Percentiles rank a stretch among this genome's conserved stretches.
phyloP scores from a whole-genome alignment of 2,329 filamentous ascomycete genomes.

The Pezicula radicicola region DNA sequence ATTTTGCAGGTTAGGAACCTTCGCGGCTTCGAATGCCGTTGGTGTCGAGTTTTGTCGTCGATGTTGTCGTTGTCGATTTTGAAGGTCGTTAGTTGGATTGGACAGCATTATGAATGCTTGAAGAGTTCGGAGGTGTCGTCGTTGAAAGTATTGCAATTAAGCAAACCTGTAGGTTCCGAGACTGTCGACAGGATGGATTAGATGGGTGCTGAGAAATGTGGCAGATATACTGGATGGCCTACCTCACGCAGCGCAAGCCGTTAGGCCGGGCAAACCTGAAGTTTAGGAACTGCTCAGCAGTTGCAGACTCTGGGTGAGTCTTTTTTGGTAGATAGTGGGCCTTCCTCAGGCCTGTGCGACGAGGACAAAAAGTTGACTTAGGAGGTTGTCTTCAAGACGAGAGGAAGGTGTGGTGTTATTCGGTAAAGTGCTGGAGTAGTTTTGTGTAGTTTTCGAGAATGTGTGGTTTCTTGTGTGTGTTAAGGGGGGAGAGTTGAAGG shows the following conservation, averaged over 20 bases:
- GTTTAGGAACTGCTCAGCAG: slow-evolving; percentile 45
- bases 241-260: slow-evolving; percentile 87
- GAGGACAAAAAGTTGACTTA: slow-evolving; percentile 4
- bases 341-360: slow-evolving; percentile 22
- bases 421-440: slow-evolving; percentile 1
- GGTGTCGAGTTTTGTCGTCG: slow-evolving; percentile 87
- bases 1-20: slow-evolving; percentile 63
- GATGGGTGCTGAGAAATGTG: slow-evolving; percentile 1
- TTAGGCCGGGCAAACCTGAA: slow-evolving; percentile 65
- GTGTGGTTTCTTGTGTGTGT: not conserved
- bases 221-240: slow-evolving; percentile 21
- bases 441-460: not conserved
- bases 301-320: slow-evolving; percentile 36
- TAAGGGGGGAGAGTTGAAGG: slow-evolving; percentile 1
- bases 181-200: slow-evolving; percentile 34
- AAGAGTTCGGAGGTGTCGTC: slow-evolving; percentile 64
- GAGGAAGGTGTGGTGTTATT: slow-evolving; percentile 8
- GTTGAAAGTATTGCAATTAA: slow-evolving; percentile 47
- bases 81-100: slow-evolving; percentile 68
- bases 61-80: slow-evolving; percentile 72
- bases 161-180: slow-evolving; percentile 48
- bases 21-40: slow-evolving; percentile 71
- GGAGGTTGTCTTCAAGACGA: slow-evolving; percentile 14
- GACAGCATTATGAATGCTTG: slow-evolving; percentile 74
- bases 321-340: slow-evolving; percentile 12